Evolutionary conservation across 2,329 filamentous ascomycete species (phyloP), one percentile per base, ranked within the genome.

Genomic region (Xylariaceae sp.): DNA sequence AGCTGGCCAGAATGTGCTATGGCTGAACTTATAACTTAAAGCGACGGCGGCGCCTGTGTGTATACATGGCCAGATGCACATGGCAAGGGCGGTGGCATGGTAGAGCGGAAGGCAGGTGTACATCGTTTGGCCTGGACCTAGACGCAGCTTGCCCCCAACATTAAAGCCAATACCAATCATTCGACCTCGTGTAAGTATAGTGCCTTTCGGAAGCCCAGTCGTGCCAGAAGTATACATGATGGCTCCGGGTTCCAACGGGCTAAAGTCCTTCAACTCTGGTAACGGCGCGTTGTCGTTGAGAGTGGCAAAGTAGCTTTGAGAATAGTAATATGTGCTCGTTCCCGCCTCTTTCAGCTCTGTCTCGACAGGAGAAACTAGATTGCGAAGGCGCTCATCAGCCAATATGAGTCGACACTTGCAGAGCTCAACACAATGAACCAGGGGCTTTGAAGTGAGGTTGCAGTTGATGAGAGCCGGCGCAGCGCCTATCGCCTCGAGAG

Each of bases 51-150:
- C 64, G 11, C 72, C 73, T 2, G 32, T n/a, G 1, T 55, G 58
- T 2, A 80, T 55, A 53, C 86, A 66, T 46, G 75, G 76, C 2
- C 65, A 58, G 6, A 82, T 69, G 25, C 76, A 71, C 1, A 72
- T 69, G 11, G 80, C 76, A 17, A 77, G 75, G 5, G 83, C 86
- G 0, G 86, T 87, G n/a, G 83, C 84, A 60, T 91, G 86, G 58
- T 89, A 90, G 16, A 88, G 68, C 1, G 73, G 86, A 78, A 90
- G 87, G 60, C 83, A 86, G 55, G 81, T 78, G 59, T 89, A 90
- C 76, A 83, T 87, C 37, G 81, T 69, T 55, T 86, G 81, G 40
- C 59, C 56, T 52, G 56, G 54, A 14, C 52, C 50, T 1, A 62
- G 48, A 6, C 38, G 22, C 3, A 61, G 14, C 2, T 54, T 50